A percentile compares a stretch with the other conserved stretches of the same genome.
Conservation (phyloP, 164 flowering plant genomes). For the Euptelea pleiosperma region DNA sequence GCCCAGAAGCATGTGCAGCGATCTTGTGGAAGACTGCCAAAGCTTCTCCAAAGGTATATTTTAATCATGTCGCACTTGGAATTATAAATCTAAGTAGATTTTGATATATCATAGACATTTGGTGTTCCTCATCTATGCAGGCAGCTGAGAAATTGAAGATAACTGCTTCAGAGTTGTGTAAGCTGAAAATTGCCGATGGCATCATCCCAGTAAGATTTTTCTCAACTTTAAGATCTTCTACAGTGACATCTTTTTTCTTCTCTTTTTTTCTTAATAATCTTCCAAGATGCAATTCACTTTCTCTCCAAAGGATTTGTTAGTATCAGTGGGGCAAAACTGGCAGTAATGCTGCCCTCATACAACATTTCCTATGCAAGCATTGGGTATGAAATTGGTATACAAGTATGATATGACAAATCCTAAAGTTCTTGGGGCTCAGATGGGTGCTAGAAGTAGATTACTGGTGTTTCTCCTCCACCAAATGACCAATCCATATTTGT, state of each 20-base stretch:
- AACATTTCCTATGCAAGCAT: too few relatives aligned
- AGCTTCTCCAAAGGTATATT: constrained; percentile 83
- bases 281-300: not conserved
- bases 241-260: not conserved
- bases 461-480: not conserved
- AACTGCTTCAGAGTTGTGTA: constrained; percentile 70
- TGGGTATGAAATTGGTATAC: not conserved
- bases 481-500: not conserved
- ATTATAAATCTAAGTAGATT: not conserved
- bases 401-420: not conserved
- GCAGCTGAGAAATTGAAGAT: constrained; percentile 92
- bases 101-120: constrained; percentile 2
- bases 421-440: not conserved
- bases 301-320: too few relatives aligned
- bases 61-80: not conserved
- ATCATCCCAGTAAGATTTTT: constrained; percentile 74
- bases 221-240: not conserved
- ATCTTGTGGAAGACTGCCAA: constrained; percentile 87
- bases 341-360: too few relatives aligned
- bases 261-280: not conserved
- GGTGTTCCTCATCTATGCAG: constrained; percentile 38
- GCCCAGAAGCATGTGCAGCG: constrained; percentile 99
- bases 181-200: constrained; percentile 76
- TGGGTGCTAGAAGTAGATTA: not conserved
- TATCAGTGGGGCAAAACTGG: too few relatives aligned